Percentiles rank a stretch among this genome's conserved stretches.
Evolutionary conservation across 1,284 basidiomycete species (phyloP).

Genomic region (Mrakiaceae sp.): DNA sequence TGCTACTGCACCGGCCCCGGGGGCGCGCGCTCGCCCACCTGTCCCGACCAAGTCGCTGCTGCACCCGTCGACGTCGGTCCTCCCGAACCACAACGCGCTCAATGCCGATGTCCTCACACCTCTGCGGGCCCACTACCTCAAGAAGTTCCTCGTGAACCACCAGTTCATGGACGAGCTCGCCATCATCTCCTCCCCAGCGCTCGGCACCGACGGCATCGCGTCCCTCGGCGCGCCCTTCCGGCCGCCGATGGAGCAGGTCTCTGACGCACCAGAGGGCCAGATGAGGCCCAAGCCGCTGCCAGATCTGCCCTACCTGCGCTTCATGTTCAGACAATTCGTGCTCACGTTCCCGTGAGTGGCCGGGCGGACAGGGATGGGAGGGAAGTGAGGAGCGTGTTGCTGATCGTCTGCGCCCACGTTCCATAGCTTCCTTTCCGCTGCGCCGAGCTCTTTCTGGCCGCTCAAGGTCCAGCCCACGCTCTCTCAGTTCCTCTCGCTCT

Average conservation of each 20-base stretch:
- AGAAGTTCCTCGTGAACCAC: constrained; percentile 81
- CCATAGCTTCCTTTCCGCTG: constrained; percentile 57
- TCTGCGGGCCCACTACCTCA: constrained; percentile 84
- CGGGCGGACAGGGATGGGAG: too few species aligned
- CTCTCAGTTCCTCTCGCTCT: constrained; percentile 64
- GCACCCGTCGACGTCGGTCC: constrained; percentile 7
- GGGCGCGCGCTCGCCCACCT: constrained; percentile 8
- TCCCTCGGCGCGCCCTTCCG: constrained; percentile 76
- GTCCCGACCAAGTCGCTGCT: constrained; percentile 15
- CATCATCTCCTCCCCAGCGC: constrained; percentile 46
- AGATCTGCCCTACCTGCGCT: constrained; percentile 76
- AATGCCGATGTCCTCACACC: constrained; percentile 48
- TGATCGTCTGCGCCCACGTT: not conserved
- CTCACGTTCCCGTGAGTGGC: constrained; percentile 60
- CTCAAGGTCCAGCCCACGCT: constrained; percentile 88
- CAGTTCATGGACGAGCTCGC: constrained; percentile 68
- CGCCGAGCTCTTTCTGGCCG: constrained; percentile 78
- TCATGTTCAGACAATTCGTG: constrained; percentile 79
- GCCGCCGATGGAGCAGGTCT: not conserved
- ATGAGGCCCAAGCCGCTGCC: constrained; percentile 25
- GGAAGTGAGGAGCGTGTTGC: not conserved
- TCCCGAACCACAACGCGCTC: constrained; percentile 12
- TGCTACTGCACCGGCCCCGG: too few species aligned
- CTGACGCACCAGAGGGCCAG: constrained; percentile 14
- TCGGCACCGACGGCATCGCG: constrained; percentile 61